Conservation (phyloP, 2,329 filamentous ascomycete genomes). For the Pestalotiopsis sp. region DNA sequence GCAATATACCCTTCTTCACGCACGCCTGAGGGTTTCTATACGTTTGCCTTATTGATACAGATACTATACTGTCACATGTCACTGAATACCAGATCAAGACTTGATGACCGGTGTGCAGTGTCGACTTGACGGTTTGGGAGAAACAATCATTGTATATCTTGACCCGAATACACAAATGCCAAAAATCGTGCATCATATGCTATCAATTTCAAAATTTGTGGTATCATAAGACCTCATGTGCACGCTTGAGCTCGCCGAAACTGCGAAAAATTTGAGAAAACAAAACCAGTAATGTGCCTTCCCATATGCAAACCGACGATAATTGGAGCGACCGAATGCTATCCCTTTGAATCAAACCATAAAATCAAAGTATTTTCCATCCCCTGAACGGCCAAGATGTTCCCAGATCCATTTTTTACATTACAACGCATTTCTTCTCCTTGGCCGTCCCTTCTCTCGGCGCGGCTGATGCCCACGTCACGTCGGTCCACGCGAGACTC, state of each 20-base stretch:
- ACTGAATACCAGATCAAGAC: neutral
- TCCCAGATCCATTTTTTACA: slow-evolving; percentile 39
- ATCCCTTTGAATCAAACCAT: neutral
- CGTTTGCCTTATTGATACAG: neutral
- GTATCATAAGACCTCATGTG: slow-evolving; percentile 1
- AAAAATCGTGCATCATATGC: neutral
- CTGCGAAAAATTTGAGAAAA: neutral
- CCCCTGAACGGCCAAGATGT: neutral
- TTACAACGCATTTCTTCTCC: slow-evolving; percentile 53
- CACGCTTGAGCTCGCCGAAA: neutral
- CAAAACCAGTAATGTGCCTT: neutral
- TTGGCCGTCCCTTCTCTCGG: slow-evolving; percentile 30
- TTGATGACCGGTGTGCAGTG: neutral
- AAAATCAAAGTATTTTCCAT: neutral
- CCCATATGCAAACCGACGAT: neutral
- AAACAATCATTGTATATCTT: neutral
- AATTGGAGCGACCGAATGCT: neutral
- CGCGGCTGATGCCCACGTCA: slow-evolving; percentile 33
- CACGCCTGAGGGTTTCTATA: neutral
- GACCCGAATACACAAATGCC: neutral
- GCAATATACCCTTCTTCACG: slow-evolving; percentile 3
- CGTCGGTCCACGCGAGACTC: slow-evolving; percentile 57
- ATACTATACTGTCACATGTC: neutral
- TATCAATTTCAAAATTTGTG: neutral
- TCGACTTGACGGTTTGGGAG: neutral